Evolutionary conservation across 225 moss, liverwort and hornwort species (phyloP).

Genomic region (Physcomitrellopsis africana): DNA sequence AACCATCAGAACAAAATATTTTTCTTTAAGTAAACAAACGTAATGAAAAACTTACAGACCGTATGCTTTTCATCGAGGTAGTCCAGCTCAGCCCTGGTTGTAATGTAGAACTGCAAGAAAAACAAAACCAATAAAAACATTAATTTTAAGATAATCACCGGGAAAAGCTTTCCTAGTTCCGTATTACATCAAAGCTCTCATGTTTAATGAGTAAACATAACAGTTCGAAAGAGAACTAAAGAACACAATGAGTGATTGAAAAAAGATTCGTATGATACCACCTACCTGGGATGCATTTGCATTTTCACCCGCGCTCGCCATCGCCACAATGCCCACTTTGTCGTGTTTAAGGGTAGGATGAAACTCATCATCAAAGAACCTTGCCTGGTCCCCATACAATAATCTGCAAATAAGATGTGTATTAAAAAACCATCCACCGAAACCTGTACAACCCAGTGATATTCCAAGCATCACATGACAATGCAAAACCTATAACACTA

Average conservation of each 20-base stretch:
- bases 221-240: neutral
- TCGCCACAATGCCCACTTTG: conserved; percentile 92
- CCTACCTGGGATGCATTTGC: conserved; percentile 93
- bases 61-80: conserved; percentile 95
- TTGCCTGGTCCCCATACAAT: conserved; percentile 90
- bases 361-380: conserved; percentile 90
- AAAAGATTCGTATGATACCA: neutral
- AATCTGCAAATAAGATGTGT: conserved; percentile 54
- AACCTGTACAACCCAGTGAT: neutral
- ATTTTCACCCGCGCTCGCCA: conserved; percentile 96
- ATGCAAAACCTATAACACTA: conserved; percentile 8
- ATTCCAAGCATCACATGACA: neutral
- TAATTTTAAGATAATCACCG: neutral
- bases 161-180: neutral
- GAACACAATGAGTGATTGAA: neutral
- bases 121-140: conserved; percentile 4
- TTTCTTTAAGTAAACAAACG: conserved; percentile 12
- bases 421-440: conserved; percentile 28
- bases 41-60: conserved; percentile 50
- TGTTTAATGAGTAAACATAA: neutral
- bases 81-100: conserved; percentile 83
- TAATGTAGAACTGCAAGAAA: conserved; percentile 84
- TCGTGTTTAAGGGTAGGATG: conserved; percentile 86
- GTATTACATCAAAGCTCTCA: conserved; percentile 5
- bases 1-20: conserved; percentile 2